Base-by-base conservation (phyloP, 1,284 basidiomycete genomes). In the Marasmius oreades region DNA sequence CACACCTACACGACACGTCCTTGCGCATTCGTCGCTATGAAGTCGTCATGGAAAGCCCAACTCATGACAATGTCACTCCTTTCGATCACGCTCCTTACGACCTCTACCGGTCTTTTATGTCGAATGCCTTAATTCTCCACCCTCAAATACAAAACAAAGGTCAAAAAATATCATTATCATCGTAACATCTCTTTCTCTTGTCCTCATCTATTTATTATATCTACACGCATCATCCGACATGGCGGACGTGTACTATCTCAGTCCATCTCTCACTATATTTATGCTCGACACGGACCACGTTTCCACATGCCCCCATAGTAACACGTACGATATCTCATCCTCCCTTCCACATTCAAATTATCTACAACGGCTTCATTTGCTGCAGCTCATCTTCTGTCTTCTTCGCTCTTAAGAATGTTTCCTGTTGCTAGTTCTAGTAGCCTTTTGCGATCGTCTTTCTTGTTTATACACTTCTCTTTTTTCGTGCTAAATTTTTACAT, bases 51-150 rank as follows among this genome's bases (percentile, higher is more conserved):
- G 31, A 31, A 31, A 28, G 6, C 33, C 47, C 26, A 50, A 50
- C 18, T 33, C 52, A 52, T 59, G 47, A 50, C 50, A 44, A 55
- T 33, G 55, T 28, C 60, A 36, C 42, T 59, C 61, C 24, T 51
- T 58, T 42, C 51, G 20, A 36, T 28, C 56, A 59, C 60, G 39
- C 53, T 57, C 59, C n/a, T 60, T 59, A 55, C 52, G 57, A 44
- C 52, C 31, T 53, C 33, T 34, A 39, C 36, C 20, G 18, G 14
- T 24, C 24, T 23, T 34, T 46, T 3, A 33, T 31, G 11, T 31
- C 52, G 42, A 44, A 28, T n/a, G 22, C 52, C 23, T 23, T 20
- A 16, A 8, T 20, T 4, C 45, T 24, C 8, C 7, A 10, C 8
- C 45, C 23, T 6, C 5, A 10, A 28, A 28, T 10, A 5, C 22